Conservation (phyloP, 352 stramenopile species). For the Aphanomyces stellatus region DNA sequence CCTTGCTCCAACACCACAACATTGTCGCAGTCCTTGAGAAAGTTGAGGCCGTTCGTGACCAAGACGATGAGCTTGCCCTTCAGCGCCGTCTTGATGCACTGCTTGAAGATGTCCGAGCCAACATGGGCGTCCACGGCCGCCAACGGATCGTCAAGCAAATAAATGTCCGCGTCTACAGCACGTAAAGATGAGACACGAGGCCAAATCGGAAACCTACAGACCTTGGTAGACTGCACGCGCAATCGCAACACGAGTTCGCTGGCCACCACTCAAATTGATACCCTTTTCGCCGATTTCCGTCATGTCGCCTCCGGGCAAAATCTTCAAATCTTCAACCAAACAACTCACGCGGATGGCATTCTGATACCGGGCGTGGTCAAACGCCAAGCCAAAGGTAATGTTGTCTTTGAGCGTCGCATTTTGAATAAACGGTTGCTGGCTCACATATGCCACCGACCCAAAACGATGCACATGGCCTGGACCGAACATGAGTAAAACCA, state of each 20-base stretch:
- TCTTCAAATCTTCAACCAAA: conserved; percentile 35
- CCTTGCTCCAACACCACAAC: conserved; percentile 53
- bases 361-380: conserved; percentile 35
- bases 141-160: conserved; percentile 17
- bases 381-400: conserved; percentile 89
- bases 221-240: conserved; percentile 9
- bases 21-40: conserved; percentile 50
- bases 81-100: conserved; percentile 26
- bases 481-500: conserved; percentile 2
- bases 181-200: not conserved
- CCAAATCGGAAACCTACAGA: not conserved
- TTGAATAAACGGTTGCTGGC: conserved; percentile 95
- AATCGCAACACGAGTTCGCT: conserved; percentile 25
- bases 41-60: conserved; percentile 30
- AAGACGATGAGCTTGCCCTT: conserved; percentile 21
- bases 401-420: conserved; percentile 94
- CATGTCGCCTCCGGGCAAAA: conserved; percentile 44
- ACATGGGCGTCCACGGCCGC: conserved; percentile 47
- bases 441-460: conserved; percentile 88
- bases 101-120: conserved; percentile 31
- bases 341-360: conserved; percentile 16
- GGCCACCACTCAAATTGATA: conserved; percentile 34
- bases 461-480: conserved; percentile 37
- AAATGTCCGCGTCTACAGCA: not conserved
- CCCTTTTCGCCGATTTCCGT: conserved; percentile 39